A percentile compares a stretch with the other conserved stretches of the same genome.
phyloP scores from a whole-genome alignment of 257 asterid species.

The Marsdenia floribunda region DNA sequence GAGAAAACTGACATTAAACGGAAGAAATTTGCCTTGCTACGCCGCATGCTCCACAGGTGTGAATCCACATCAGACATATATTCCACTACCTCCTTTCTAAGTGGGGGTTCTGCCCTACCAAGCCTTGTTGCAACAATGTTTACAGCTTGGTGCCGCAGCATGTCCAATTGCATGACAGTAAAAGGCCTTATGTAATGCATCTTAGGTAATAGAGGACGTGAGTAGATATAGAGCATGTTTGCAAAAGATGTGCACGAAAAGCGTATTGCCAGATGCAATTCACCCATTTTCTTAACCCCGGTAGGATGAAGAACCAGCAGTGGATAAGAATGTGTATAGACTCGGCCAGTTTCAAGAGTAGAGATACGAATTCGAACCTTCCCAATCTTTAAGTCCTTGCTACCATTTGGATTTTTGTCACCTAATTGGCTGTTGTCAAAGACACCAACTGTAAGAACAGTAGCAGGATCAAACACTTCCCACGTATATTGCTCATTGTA shows the following conservation, averaged over 20 bases:
- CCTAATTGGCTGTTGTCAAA: conserved; percentile 73
- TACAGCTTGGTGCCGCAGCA: conserved; percentile 83
- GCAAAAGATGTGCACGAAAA: conserved; percentile 70
- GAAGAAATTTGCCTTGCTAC: conserved; percentile 88
- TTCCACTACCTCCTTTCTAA: conserved; percentile 78
- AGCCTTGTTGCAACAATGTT: conserved; percentile 69
- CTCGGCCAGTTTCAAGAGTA: conserved; percentile 75
- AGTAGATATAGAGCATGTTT: conserved; percentile 69
- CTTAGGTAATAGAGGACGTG: conserved; percentile 67
- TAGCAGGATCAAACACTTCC: conserved; percentile 92
- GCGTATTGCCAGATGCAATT: conserved; percentile 71
- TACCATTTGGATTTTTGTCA: conserved; percentile 44
- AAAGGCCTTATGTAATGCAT: conserved; percentile 89
- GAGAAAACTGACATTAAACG: conserved; percentile 77
- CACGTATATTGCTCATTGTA: conserved; percentile 84
- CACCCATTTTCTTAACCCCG: conserved; percentile 94
- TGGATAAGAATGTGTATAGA: conserved; percentile 86
- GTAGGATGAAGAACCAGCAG: conserved; percentile 71
- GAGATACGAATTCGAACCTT: conserved; percentile 85
- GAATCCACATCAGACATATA: conserved; percentile 90
- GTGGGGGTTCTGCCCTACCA: conserved; percentile 82
- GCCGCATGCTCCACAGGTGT: conserved; percentile 91
- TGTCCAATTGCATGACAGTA: conserved; percentile 70
- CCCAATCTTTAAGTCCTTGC: conserved; percentile 68
- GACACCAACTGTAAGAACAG: conserved; percentile 86